Evolutionary conservation across 768 basidiomycete species (phyloP).

Genomic region (Termitomyces sp.): DNA sequence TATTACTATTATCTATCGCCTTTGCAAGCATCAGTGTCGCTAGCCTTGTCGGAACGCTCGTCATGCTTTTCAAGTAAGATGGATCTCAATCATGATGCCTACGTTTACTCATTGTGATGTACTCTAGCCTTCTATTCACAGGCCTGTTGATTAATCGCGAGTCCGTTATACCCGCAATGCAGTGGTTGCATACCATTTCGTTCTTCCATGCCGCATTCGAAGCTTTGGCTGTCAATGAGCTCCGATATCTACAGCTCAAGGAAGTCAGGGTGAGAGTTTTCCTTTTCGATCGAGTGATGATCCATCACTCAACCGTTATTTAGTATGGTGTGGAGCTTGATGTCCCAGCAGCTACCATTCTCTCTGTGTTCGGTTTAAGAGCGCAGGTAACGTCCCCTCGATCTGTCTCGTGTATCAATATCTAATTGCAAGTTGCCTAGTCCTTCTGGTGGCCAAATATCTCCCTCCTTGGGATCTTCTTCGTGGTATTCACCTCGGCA

Average conservation of each 20-base stretch:
- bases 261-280: conserved; percentile 72
- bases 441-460: conserved; percentile 99
- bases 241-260: conserved; percentile 89
- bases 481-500: conserved; percentile 69
- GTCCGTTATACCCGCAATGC: conserved; percentile 65
- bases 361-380: conserved; percentile 90
- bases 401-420: background rate
- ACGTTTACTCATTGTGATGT: conserved; percentile 1
- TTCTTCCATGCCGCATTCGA: conserved; percentile 99
- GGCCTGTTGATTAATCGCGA: conserved; percentile 94
- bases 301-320: conserved; percentile 3
- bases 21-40: conserved; percentile 87
- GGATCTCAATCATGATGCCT: conserved; percentile 10
- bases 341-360: conserved; percentile 91
- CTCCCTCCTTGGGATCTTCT: conserved; percentile 79
- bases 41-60: conserved; percentile 87
- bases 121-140: conserved; percentile 82
- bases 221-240: conserved; percentile 95
- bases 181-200: conserved; percentile 87
- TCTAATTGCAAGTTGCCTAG: conserved; percentile 23
- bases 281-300: background rate
- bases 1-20: conserved; percentile 86
- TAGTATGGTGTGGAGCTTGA: conserved; percentile 97
- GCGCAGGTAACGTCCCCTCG: conserved; percentile 57
- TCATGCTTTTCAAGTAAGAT: conserved; percentile 97